Evolutionary conservation across 345 rosid species (phyloP).

Genomic region (Salix purpurea): DNA sequence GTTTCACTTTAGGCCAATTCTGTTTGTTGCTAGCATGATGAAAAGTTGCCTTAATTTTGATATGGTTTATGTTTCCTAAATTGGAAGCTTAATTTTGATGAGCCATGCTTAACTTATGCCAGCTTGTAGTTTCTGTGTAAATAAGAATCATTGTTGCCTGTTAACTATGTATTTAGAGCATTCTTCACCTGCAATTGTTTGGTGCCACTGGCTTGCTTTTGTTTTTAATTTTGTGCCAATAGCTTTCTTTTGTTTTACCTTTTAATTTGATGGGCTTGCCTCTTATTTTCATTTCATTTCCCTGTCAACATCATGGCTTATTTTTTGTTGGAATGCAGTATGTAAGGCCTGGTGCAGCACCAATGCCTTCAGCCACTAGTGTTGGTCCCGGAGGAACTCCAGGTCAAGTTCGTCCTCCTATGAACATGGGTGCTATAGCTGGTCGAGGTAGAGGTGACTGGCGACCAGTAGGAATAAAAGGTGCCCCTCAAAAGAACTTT

Average conservation of each 20-base stretch:
- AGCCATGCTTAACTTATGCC: background rate
- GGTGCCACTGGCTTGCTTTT: background rate
- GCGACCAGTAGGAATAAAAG: slow-evolving; percentile 73
- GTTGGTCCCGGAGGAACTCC: slow-evolving; percentile 52
- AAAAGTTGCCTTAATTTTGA: slow-evolving; percentile 7
- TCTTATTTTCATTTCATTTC: slow-evolving; percentile 16
- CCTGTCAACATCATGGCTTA: slow-evolving; percentile 6
- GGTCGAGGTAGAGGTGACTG: slow-evolving; percentile 98
- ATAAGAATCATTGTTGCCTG: background rate
- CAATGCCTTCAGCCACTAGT: slow-evolving; percentile 60
- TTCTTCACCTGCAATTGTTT: background rate
- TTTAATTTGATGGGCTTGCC: slow-evolving; percentile 4
- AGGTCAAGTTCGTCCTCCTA: slow-evolving; percentile 76
- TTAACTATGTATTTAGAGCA: background rate
- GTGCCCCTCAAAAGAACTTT: slow-evolving; percentile 70
- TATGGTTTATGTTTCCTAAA: background rate
- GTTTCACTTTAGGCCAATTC: background rate
- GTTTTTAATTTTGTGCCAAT: background rate
- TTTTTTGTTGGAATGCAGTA: slow-evolving; percentile 61
- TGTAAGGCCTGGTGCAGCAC: slow-evolving; percentile 93
- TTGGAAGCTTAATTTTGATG: background rate
- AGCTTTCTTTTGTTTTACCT: background rate
- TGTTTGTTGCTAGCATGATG: background rate
- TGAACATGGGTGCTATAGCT: slow-evolving; percentile 49
- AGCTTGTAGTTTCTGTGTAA: background rate